Evolutionary conservation across 192 early-diverging fungal genomes (phyloP).

Genomic region (Obelidium mucronatum): DNA sequence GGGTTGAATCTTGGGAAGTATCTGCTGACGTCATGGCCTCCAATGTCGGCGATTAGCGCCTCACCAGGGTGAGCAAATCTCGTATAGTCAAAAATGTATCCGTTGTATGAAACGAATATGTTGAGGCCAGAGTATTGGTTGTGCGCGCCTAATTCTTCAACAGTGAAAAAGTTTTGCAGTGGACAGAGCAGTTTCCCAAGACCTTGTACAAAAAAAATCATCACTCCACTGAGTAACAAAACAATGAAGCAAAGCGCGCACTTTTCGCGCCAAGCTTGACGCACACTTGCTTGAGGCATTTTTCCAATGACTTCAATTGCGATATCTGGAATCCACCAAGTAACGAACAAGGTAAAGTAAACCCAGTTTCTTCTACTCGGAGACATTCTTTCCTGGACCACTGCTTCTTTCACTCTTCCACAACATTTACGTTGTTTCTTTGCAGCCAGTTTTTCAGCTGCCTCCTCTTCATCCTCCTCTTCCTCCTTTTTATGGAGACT

Average conservation of each 20-base stretch:
- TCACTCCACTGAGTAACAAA: slow-evolving; percentile 74
- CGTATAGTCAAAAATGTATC: slow-evolving; percentile 55
- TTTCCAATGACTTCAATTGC: slow-evolving; percentile 74
- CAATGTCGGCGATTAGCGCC: slow-evolving; percentile 32
- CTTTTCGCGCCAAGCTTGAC: slow-evolving; percentile 98
- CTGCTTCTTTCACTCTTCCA: slow-evolving; percentile 24
- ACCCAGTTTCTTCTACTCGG: slow-evolving; percentile 79
- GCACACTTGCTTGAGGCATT: slow-evolving; percentile 76
- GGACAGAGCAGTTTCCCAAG: slow-evolving; percentile 64
- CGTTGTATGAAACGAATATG: slow-evolving; percentile 51
- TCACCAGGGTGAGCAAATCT: slow-evolving; percentile 41
- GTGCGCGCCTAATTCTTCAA: slow-evolving; percentile 40
- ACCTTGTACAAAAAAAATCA: slow-evolving; percentile 79
- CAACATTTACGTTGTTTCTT: slow-evolving; percentile 8
- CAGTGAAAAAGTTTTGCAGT: slow-evolving; percentile 35
- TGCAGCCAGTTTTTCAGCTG: background rate
- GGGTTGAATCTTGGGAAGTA: slow-evolving; percentile 50
- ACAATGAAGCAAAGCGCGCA: slow-evolving; percentile 90
- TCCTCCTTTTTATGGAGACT: slow-evolving; percentile 13
- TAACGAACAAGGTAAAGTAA: slow-evolving; percentile 77
- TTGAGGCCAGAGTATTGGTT: slow-evolving; percentile 14
- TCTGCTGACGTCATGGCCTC: slow-evolving; percentile 44
- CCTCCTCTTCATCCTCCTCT: slow-evolving; percentile 34
- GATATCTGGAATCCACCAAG: slow-evolving; percentile 84
- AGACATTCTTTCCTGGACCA: slow-evolving; percentile 57